Evolutionary conservation across 805 yeast genomes (phyloP).

Genomic region (Nakazawaea molendinolei): DNA sequence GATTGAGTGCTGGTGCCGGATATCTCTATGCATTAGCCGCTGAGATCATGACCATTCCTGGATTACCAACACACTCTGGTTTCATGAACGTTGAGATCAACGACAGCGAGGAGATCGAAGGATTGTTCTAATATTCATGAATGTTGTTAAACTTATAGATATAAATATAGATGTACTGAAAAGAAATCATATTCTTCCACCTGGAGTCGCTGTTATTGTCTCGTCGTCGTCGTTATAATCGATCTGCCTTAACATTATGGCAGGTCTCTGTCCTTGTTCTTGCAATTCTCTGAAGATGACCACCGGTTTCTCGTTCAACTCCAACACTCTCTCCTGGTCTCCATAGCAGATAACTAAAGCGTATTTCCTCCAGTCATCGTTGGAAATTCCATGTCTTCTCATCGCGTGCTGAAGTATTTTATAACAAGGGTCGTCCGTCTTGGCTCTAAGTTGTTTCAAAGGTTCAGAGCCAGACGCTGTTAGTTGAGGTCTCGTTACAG

Average conservation of each 20-base stretch:
- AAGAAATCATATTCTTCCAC: conserved; percentile 8
- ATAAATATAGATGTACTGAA: background rate
- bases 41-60: conserved; percentile 82
- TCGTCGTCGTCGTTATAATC: conserved; percentile 36
- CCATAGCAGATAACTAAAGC: conserved; percentile 87
- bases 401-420: conserved; percentile 84
- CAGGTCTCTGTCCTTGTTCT: conserved; percentile 82
- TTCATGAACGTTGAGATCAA: conserved; percentile 82
- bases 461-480: conserved; percentile 43
- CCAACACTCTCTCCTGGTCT: conserved; percentile 79
- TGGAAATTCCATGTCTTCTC: conserved; percentile 72
- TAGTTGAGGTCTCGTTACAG: conserved; percentile 9
- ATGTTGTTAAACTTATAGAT: conserved; percentile 1
- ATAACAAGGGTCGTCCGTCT: conserved; percentile 86
- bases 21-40: conserved; percentile 81
- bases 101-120: conserved; percentile 77
- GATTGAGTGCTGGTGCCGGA: conserved; percentile 85
- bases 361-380: conserved; percentile 81
- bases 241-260: conserved; percentile 83
- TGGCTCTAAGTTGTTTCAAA: conserved; percentile 74
- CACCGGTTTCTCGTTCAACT: conserved; percentile 84
- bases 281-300: conserved; percentile 75
- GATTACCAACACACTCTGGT: conserved; percentile 79
- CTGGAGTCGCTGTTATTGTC: conserved; percentile 12
- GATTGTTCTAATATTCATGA: conserved; percentile 46